These are phyloP conservation scores for Tripidium arundinaceum DNA, from an alignment of 202 grass and related monocot species.

Conservation along the genomic window DNA sequence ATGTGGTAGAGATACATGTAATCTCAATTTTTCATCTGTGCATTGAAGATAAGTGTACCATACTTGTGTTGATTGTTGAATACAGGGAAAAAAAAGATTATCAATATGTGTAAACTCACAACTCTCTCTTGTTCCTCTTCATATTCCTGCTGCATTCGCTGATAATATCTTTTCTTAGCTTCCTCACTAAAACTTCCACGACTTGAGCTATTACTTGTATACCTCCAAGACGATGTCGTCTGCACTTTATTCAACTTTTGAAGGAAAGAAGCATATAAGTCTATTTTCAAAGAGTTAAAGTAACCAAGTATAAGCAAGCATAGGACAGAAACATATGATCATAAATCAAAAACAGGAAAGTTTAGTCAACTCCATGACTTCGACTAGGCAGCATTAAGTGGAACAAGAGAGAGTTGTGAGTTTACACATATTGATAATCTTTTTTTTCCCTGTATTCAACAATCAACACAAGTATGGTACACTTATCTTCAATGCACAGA, in stretches of 20 bases:
- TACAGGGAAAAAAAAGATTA: slow-evolving; percentile 12
- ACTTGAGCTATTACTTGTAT: slow-evolving; percentile 47
- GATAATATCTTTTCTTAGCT: slow-evolving; percentile 80
- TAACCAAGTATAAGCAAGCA: background rate
- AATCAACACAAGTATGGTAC: background rate
- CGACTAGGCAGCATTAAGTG: slow-evolving; percentile 36
- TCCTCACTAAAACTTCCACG: slow-evolving; percentile 70
- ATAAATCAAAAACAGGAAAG: background rate
- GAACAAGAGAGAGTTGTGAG: slow-evolving; percentile 97
- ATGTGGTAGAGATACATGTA: background rate
- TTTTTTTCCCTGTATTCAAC: background rate
- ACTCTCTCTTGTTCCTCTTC: slow-evolving; percentile 98
- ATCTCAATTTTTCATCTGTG: background rate
- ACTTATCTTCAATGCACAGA: background rate
- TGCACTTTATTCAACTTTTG: slow-evolving; percentile 70
- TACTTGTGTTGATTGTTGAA: background rate
- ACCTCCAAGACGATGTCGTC: slow-evolving; percentile 59
- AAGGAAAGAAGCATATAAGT: slow-evolving; percentile 20
- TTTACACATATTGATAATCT: slow-evolving; percentile 32
- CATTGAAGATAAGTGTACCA: background rate
- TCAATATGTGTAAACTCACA: slow-evolving; percentile 53
- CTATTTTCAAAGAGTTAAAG: background rate
- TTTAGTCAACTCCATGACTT: background rate
- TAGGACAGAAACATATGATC: background rate
- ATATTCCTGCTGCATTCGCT: slow-evolving; percentile 90